Evolutionary conservation across 371 early-diverging fungal genomes (phyloP).

Genomic region (Mucor circinelloides): DNA sequence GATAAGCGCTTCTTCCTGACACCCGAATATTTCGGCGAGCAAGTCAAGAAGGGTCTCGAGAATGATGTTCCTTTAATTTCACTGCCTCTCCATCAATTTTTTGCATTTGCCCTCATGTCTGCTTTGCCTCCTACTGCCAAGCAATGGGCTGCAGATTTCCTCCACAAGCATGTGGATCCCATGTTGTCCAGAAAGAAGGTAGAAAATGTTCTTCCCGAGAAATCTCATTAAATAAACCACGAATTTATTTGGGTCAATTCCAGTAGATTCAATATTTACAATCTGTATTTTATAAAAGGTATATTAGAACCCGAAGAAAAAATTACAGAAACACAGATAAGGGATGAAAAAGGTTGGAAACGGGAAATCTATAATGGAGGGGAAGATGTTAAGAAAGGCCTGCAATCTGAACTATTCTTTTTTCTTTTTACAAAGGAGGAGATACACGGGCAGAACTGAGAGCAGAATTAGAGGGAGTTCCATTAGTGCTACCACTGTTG

Average conservation of each 20-base stretch:
- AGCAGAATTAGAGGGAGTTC: slow-evolving; percentile 3
- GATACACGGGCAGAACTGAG: slow-evolving; percentile 22
- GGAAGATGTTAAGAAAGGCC: slow-evolving; percentile 9
- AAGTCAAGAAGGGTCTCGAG: slow-evolving; percentile 14
- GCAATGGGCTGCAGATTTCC: background rate
- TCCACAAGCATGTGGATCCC: slow-evolving; percentile 7
- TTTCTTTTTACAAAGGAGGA: slow-evolving; percentile 16
- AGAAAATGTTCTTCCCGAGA: background rate
- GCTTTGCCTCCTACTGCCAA: slow-evolving; percentile 13
- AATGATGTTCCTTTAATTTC: slow-evolving; percentile 21
- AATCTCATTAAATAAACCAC: background rate
- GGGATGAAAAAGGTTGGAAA: background rate
- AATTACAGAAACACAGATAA: background rate
- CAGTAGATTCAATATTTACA: slow-evolving; percentile 24
- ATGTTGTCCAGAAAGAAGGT: background rate
- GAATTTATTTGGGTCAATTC: slow-evolving; percentile 12
- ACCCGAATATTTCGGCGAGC: slow-evolving; percentile 16
- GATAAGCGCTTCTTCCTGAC: slow-evolving; percentile 1
- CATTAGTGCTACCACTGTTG: background rate
- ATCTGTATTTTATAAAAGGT: background rate
- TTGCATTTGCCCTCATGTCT: slow-evolving; percentile 5
- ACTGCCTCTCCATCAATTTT: slow-evolving; percentile 19
- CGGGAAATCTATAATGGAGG: slow-evolving; percentile 2
- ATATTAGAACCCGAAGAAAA: background rate
- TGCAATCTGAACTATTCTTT: slow-evolving; percentile 8